Evolutionary conservation across 208 protist genomes (phyloP), one percentile per base, ranked within the genome.

Genomic region (Crithidia sp.): DNA sequence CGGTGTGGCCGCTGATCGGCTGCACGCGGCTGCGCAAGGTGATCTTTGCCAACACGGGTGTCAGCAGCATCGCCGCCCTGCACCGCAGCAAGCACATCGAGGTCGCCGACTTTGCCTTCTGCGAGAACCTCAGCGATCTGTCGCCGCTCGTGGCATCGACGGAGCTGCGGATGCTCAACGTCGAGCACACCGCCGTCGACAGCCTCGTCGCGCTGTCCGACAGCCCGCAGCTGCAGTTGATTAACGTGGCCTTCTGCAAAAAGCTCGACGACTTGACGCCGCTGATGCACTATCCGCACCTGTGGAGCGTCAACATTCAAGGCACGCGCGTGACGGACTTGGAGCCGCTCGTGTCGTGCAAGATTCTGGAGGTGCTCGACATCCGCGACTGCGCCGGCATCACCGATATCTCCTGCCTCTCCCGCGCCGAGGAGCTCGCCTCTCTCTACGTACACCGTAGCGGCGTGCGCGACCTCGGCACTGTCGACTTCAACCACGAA

Each of bases 81-180:
- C 7, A 14, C 28, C 13, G 45, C 19, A 65, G 57, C 67, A 63
- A n/a, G n/a, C 8, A 17, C 41, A 65, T 67, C 56, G 58, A 66
- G 57, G n/a, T 74, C 3, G 39, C 68, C 49, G 68, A 66, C 58
- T 74, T 66, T 39, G 59, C 59, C 49, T 58, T 66, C 49, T 74
- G 68, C 68, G 16, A 19, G 36, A 43, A 17, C 4, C 49, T 66
- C 28, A 55, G 8, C 5, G 59, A 65, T 37, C 49, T 74, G 47
- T 59, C 49, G 37, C 58, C 50, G 7, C 55, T 66, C 12, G n/a
- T 19, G 16, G 68, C 6, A 0, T 49, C 39, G 0, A 50, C 68
- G 10, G 10, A 64, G 28, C 39, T 66, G 58, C 54, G 50, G 45
- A 45, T 19, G 10, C 43, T 57, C 12, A 55, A 74, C 44, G 57